These are phyloP conservation scores for Pestalotiopsis fici DNA, from an alignment of 2,329 filamentous ascomycete species.

Conservation along the genomic window DNA sequence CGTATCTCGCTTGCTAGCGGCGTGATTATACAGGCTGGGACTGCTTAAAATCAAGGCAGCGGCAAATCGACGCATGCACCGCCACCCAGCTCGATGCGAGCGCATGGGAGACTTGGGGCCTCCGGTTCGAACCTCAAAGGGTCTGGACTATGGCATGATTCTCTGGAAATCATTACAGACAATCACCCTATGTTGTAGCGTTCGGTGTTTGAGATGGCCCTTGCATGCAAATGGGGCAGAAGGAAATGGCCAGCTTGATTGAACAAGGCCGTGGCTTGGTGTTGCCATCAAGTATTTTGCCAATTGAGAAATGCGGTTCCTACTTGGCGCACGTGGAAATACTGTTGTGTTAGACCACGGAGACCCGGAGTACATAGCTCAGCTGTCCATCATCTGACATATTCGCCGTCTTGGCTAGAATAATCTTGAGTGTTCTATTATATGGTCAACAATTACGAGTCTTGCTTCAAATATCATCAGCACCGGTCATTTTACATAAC, in stretches of 20 bases:
- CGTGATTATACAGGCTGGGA: background rate
- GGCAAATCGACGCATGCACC: background rate
- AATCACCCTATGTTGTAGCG: too few species aligned
- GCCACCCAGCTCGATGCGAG: background rate
- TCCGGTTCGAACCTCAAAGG: background rate
- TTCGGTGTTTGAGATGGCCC: too few species aligned
- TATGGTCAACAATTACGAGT: too few species aligned
- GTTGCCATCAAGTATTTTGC: background rate
- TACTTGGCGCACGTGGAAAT: background rate
- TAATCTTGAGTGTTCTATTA: too few species aligned
- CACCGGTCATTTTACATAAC: background rate
- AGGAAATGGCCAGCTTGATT: too few species aligned
- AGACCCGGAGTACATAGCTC: too few species aligned
- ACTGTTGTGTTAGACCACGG: background rate
- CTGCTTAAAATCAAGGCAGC: background rate
- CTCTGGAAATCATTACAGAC: background rate
- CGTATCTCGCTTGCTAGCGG: background rate
- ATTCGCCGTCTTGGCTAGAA: background rate
- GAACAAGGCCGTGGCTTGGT: background rate
- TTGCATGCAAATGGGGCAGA: too few species aligned
- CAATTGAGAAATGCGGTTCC: background rate
- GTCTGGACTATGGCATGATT: background rate
- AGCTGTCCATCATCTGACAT: background rate
- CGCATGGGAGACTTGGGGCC: background rate
- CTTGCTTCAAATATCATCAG: too few species aligned